Evolutionary conservation across 2,329 filamentous ascomycete species (phyloP), one percentile per base, ranked within the genome.

Genomic region (Penicillium corylophilum): DNA sequence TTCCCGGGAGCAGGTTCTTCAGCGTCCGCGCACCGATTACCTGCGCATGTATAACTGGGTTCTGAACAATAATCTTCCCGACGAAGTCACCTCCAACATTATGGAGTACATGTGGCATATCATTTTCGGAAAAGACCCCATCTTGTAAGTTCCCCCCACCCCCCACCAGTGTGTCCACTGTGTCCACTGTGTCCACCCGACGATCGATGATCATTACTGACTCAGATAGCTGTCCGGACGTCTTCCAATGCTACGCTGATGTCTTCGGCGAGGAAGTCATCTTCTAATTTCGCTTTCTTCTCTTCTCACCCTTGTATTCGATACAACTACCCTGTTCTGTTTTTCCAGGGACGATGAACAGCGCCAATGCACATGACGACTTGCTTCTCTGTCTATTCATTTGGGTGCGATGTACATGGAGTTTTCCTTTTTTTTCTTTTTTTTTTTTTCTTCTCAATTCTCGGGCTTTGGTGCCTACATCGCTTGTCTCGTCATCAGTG

Each of bases 91-190:
- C 31, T 82, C 82, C 2, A 73, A 82, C 24, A 77, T 86, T 6
- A 77, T 84, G 61, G 83, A 87, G 64, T 86, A 84, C 62, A 70
- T 82, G 12, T 87, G 84, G 83, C 84, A 86, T 61, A 78, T 82
- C 67, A 73, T 76, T 66, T 79, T 73, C 53, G 67, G 69, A 39
- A 65, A 66, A 57, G 64, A 67, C 1, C 62, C 71, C 23, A 62
- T 73, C 20, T 66, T 68, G 69, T 73, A 50, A 62, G 68, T 64
- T 12, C 26, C 22, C 20, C 13, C 22, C 12, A 6, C 9, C 16
- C 24, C n/a, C 31, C 16, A 12, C 42, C 12, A 6, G 24, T 20
- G 24, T n/a, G n/a, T n/a, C n/a, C n/a, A n/a, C 16, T 23, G 29
- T 47, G 22, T 10, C 26, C 39, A 33, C 29, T 20, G 33, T 36